Percentiles rank a stretch among this genome's conserved stretches.
Evolutionary conservation across 176 grass and related monocot genomes (phyloP).

Genomic region (Oryza coarctata): DNA sequence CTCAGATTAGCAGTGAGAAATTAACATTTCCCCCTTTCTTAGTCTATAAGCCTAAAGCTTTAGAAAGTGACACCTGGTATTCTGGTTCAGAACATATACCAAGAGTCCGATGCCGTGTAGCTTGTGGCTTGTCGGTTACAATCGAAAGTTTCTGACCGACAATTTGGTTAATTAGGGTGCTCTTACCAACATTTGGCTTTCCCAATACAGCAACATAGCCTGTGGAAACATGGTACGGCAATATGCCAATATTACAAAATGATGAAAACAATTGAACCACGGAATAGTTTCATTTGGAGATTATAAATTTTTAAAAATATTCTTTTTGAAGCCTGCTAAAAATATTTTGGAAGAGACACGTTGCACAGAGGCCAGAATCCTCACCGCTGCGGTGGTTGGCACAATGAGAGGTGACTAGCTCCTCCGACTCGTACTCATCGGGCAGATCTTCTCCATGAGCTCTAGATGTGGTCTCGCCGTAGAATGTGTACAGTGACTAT

Average conservation of each 20-base stretch:
- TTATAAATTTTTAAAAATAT: neutral
- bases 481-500: too few species aligned
- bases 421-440: slow-evolving; percentile 80
- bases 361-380: neutral
- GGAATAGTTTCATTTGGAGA: neutral
- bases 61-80: slow-evolving; percentile 75
- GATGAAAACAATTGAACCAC: neutral
- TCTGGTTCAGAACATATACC: slow-evolving; percentile 89
- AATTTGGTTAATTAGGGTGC: slow-evolving; percentile 93
- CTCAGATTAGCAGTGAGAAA: slow-evolving; percentile 55
- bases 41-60: neutral
- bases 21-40: neutral
- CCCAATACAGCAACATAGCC: slow-evolving; percentile 92
- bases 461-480: slow-evolving; percentile 52
- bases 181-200: slow-evolving; percentile 95
- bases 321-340: neutral
- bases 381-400: slow-evolving; percentile 75
- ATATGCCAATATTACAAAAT: neutral
- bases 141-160: slow-evolving; percentile 95
- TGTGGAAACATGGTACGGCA: slow-evolving; percentile 6
- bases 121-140: slow-evolving; percentile 91
- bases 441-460: slow-evolving; percentile 81
- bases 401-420: slow-evolving; percentile 47
- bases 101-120: slow-evolving; percentile 81
- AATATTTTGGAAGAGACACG: neutral